Percentiles rank a stretch among this genome's conserved stretches.
These are phyloP conservation scores for Raddia distichophylla DNA, from an alignment of 176 grass and related monocot genomes.

Conservation along the genomic window DNA sequence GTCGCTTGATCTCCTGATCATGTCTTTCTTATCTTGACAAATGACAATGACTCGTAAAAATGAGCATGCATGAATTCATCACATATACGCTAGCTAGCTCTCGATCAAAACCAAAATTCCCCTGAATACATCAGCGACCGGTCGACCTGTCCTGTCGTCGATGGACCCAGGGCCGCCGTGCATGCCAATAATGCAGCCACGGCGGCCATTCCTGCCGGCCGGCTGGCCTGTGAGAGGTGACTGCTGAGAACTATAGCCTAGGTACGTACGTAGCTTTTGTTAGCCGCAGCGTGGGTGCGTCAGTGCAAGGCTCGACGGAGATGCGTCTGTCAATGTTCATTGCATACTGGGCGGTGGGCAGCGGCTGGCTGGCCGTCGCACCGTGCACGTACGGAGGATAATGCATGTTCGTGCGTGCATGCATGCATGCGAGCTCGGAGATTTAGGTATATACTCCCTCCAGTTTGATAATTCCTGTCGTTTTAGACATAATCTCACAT, in stretches of 20 bases:
- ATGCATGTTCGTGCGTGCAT: slow-evolving; percentile 12
- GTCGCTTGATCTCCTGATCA: background rate
- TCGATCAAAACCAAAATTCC: background rate
- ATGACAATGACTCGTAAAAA: too few species aligned
- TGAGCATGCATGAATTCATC: background rate
- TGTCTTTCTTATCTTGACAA: too few species aligned
- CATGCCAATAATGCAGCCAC: background rate
- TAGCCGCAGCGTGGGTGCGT: too few species aligned
- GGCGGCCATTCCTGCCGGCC: background rate
- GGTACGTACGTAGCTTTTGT: background rate
- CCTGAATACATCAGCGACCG: background rate
- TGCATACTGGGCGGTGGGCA: too few species aligned
- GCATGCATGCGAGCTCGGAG: background rate
- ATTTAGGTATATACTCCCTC: too few species aligned
- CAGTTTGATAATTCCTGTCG: too few species aligned
- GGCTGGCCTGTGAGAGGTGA: background rate
- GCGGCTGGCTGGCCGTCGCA: background rate
- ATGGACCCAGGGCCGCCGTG: background rate
- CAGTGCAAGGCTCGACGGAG: too few species aligned
- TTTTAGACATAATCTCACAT: too few species aligned
- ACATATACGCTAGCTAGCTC: too few species aligned
- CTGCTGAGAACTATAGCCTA: background rate
- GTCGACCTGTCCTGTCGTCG: background rate
- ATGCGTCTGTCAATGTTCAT: too few species aligned
- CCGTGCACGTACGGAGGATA: background rate